Percentiles rank a stretch among this genome's conserved stretches.
Evolutionary conservation across 73 alveolate genomes (phyloP).

Genomic region (Paramecium octaurelia): DNA sequence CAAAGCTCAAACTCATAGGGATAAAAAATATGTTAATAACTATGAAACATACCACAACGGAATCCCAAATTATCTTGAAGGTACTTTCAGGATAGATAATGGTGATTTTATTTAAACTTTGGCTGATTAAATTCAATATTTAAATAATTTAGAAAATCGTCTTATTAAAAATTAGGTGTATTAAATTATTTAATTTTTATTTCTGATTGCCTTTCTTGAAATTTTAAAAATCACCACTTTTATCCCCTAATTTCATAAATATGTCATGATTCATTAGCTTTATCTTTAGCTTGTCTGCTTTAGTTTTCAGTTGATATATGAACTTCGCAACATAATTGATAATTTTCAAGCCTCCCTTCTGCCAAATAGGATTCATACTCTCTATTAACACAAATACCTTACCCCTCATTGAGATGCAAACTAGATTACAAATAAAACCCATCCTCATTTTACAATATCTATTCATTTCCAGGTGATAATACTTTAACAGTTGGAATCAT

Average conservation of each 20-base stretch:
- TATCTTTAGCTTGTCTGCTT: not conserved
- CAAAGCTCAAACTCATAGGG: slow-evolving; percentile 34
- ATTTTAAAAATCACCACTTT: not conserved
- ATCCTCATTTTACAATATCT: not conserved
- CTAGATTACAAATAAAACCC: not conserved
- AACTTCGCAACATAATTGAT: not conserved
- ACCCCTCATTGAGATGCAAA: not conserved
- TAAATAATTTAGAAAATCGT: not conserved
- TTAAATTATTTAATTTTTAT: not conserved
- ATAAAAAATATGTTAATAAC: slow-evolving; percentile 8
- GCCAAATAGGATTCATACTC: not conserved
- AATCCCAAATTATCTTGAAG: slow-evolving; percentile 9
- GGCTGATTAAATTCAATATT: not conserved
- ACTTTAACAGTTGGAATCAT: not conserved
- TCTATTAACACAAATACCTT: not conserved
- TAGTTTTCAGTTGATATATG: not conserved
- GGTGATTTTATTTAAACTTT: not conserved
- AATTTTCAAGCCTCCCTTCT: not conserved
- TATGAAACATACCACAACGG: not conserved
- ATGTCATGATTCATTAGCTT: not conserved
- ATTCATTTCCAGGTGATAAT: not conserved
- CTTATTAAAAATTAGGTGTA: not conserved
- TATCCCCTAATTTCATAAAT: not conserved
- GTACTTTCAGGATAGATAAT: slow-evolving; percentile 32
- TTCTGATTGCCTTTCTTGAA: not conserved